Evolutionary conservation across 495 filamentous ascomycete genomes (phyloP).

Genomic region (Xylaria sp.): DNA sequence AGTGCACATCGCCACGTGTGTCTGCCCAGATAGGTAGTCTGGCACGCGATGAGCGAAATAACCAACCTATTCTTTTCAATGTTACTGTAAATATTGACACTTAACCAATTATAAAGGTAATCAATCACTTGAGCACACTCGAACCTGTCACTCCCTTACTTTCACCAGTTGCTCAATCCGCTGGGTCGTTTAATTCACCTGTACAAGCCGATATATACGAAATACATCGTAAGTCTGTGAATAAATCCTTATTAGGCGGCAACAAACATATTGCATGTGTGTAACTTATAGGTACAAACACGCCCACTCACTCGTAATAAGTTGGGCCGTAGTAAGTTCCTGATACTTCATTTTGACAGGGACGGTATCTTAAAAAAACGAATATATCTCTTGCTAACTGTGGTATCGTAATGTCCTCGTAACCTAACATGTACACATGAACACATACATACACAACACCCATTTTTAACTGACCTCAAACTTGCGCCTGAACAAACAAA

Average conservation of each 20-base stretch:
- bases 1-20: constrained; percentile 5
- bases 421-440: neutral
- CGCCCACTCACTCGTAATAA: too few relatives aligned
- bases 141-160: too few relatives aligned
- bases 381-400: constrained; percentile 2
- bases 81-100: too few relatives aligned
- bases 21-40: neutral
- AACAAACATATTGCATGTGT: too few relatives aligned
- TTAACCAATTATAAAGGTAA: too few relatives aligned
- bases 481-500: constrained; percentile 3
- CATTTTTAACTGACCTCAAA: neutral
- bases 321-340: neutral
- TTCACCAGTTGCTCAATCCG: too few relatives aligned
- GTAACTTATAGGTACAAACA: too few relatives aligned
- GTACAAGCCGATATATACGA: too few relatives aligned
- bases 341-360: neutral
- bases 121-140: too few relatives aligned
- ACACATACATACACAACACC: neutral
- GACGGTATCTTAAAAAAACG: neutral
- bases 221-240: neutral
- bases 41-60: neutral
- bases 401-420: constrained; percentile 12
- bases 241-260: neutral
- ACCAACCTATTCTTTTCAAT: neutral
- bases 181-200: too few relatives aligned